Conservation (phyloP, 2,329 filamentous ascomycete species). For the Nakataea oryzae region DNA sequence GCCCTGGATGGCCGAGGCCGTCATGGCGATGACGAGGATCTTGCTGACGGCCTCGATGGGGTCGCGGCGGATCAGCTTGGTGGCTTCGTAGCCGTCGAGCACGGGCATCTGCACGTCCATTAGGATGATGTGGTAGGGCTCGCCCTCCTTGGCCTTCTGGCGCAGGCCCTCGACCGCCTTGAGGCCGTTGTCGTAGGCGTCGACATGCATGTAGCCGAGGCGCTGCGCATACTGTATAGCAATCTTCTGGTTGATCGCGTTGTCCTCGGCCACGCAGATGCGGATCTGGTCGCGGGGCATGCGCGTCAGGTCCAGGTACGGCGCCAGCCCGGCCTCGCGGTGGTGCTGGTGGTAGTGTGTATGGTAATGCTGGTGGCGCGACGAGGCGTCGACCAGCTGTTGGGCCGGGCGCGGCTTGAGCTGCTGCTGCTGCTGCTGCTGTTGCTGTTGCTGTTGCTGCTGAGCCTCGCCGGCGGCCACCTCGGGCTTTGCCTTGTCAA, state of each 20-base stretch:
- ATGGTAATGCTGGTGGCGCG: conserved; percentile 4
- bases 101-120: conserved; percentile 98
- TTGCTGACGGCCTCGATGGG: conserved; percentile 65
- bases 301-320: conserved; percentile 56
- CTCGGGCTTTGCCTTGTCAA: conserved; percentile 65
- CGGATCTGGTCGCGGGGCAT: conserved; percentile 70
- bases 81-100: conserved; percentile 86
- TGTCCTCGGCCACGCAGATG: conserved; percentile 91
- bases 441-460: conserved; percentile 5
- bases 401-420: conserved; percentile 16
- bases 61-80: conserved; percentile 70
- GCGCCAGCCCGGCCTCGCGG: conserved; percentile 18
- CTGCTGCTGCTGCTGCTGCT: background rate
- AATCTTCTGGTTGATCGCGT: conserved; percentile 88
- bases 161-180: conserved; percentile 83
- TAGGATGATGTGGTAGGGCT: conserved; percentile 79
- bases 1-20: conserved; percentile 85
- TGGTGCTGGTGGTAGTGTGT: conserved; percentile 1
- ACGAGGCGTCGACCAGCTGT: conserved; percentile 7
- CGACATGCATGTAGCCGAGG: conserved; percentile 69
- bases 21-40: conserved; percentile 95
- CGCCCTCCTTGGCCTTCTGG: conserved; percentile 56
- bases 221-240: conserved; percentile 83
- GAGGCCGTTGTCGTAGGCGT: conserved; percentile 82
- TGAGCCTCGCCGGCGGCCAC: conserved; percentile 46